Evolutionary conservation across 179 eudicot species (phyloP).

Genomic region (Silene coronaria): DNA sequence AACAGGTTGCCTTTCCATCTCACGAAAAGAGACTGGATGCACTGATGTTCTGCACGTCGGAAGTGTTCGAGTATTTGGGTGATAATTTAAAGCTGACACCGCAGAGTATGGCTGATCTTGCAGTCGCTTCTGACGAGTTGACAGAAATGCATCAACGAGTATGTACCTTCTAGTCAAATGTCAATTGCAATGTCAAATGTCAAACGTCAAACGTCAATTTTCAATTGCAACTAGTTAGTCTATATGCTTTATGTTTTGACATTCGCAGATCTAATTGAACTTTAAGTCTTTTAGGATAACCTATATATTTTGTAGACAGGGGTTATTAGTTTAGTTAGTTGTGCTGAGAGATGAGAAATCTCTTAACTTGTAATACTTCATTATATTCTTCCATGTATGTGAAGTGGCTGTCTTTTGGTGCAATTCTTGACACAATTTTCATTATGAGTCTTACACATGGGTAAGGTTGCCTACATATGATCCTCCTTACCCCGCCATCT

Average conservation of each 20-base stretch:
- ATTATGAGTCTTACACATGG: background rate
- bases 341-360: background rate
- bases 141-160: slow-evolving; percentile 92
- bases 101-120: slow-evolving; percentile 74
- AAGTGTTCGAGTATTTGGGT: slow-evolving; percentile 68
- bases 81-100: slow-evolving; percentile 87
- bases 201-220: background rate
- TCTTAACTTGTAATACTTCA: background rate
- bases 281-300: background rate
- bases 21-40: slow-evolving; percentile 91
- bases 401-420: background rate
- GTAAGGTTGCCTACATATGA: background rate
- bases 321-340: background rate
- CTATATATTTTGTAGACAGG: background rate
- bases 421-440: background rate
- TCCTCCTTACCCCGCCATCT: background rate
- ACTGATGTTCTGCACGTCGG: slow-evolving; percentile 62
- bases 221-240: background rate
- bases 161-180: slow-evolving; percentile 15
- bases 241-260: background rate
- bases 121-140: slow-evolving; percentile 78
- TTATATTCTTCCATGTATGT: background rate
- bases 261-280: background rate
- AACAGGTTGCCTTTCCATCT: slow-evolving; percentile 85
- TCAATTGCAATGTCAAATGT: background rate